Evolutionary conservation across 2,329 filamentous ascomycete species (phyloP), one percentile per base, ranked within the genome.

Genomic region (Ramichloridium luteum): DNA sequence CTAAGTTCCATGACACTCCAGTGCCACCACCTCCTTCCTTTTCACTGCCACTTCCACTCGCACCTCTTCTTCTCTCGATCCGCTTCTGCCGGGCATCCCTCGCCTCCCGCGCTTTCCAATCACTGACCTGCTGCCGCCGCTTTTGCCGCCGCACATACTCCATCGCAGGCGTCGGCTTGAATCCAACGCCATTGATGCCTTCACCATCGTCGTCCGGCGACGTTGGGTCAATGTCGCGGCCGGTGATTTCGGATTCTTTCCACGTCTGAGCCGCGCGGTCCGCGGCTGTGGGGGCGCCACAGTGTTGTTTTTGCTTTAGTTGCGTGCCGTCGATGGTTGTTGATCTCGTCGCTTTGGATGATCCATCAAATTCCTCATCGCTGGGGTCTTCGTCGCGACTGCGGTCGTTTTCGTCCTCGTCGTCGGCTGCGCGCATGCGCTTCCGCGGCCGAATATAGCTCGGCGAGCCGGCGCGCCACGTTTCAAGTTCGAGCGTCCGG

Each of bases 101-200:
- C 13, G 68, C 67, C 48, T 77, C 72, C 23, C 73, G 58, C 25
- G 57, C 61, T 44, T 65, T 69, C 69, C 71, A 77, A 31, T 74
- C 70, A 16, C 60, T 56, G 25, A 77, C 54, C 48, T 77, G 73
- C 50, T 68, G 67, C 48, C 66, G 64, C 35, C 73, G 60, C 45
- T 61, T 66, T 49, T 72, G 67, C 25, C 64, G 62, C 28, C 72
- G 56, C 11, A 64, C 64, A 54, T 68, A 68, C 1, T 70, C 71
- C 16, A 72, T 64, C 25, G 70, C 67, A 11, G 72, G 62, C 2
- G 72, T 76, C 3, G 73, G 72, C 36, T 64, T 65, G 51, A 76
- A 77, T 0, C 73, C 73, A 34, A 77, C 64, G 2, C 73, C 73
- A 44, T 77, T 76, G 40, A 77, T 66, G 4, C 73, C 73, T 33